Base-by-base conservation (phyloP, 805 yeast genomes). In the Starmerella sp. region DNA sequence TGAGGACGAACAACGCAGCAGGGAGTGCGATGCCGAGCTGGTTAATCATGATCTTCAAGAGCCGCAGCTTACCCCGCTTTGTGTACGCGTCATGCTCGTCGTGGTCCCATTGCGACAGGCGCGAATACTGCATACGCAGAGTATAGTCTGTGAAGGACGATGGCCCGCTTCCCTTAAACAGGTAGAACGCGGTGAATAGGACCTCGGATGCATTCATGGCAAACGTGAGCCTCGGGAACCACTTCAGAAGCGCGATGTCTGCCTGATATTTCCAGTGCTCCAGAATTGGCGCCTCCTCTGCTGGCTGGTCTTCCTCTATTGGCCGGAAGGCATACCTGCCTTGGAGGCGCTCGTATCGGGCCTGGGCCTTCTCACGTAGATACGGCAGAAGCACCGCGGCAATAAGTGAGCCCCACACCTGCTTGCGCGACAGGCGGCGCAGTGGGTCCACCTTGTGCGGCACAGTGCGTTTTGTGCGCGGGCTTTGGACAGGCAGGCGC, bases 1-100 rank as follows among this genome's bases (percentile, higher is more conserved):
- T 87, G 57, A 90, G 74, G 29, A 82, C 64, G 65, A 91, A 89
- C 51, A 90, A 83, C 2, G 95, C 86, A 0, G 84, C 75, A 0
- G 96, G 96, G 69, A 91, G 80, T 71, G 50, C 79, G 76, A 60
- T 77, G 53, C 60, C 57, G 37, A 61, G 46, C 13, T 53, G 58
- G 15, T 48, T 42, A 6, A 61, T 48, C 14, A 48, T 51, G 10
- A 28, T 36, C 10, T 46, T 53, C 8, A 51, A 43, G 6, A 50
- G 34, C 10, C 13, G 30, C 6, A 32, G 22, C n/a, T 32, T 37
- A 5, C 55, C 50, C 2, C 13, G 31, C 32, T 34, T 11, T 8
- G 34, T 36, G 8, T 41, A 57, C 43, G 48, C 42, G 11, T 50
- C 57, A 46, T 56, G 47, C 17, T 39, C 31, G 38, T 48, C 53